phyloP scores from a whole-genome alignment of 164 flowering plant species.

The Magnolia officinalis region DNA sequence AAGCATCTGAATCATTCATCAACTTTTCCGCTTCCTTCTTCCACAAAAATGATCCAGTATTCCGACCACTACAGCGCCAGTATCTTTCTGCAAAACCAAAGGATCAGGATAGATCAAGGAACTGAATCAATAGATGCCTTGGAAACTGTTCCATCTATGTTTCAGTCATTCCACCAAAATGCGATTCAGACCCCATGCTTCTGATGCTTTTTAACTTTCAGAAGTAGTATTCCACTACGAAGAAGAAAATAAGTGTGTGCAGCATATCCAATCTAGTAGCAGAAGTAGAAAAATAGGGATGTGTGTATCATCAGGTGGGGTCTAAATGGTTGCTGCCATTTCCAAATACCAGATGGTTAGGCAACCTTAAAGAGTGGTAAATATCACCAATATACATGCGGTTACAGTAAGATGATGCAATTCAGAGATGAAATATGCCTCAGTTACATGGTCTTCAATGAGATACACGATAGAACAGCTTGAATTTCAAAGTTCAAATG shows the following conservation, averaged over 20 bases:
- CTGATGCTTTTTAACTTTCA: not conserved
- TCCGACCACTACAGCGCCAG: not conserved
- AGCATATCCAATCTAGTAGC: not conserved
- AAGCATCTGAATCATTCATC: not conserved
- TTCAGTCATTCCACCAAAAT: not conserved
- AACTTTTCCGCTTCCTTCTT: not conserved
- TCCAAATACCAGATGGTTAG: too few species aligned
- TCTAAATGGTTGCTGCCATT: too few species aligned
- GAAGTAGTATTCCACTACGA: not conserved
- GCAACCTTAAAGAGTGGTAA: too few species aligned
- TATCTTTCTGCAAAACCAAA: not conserved
- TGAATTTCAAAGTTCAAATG: too few species aligned
- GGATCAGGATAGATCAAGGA: not conserved
- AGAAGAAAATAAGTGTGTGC: not conserved
- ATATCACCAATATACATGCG: too few species aligned
- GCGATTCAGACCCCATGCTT: not conserved
- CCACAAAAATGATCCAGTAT: not conserved
- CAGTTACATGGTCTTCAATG: too few species aligned
- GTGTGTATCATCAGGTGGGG: too few species aligned
- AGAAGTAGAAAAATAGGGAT: too few species aligned
- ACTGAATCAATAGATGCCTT: not conserved
- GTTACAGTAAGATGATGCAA: too few species aligned
- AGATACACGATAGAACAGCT: too few species aligned
- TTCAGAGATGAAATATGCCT: too few species aligned
- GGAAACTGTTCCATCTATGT: not conserved